phyloP scores from a whole-genome alignment of 192 early-diverging fungal species.

The Coemansia sp. region DNA sequence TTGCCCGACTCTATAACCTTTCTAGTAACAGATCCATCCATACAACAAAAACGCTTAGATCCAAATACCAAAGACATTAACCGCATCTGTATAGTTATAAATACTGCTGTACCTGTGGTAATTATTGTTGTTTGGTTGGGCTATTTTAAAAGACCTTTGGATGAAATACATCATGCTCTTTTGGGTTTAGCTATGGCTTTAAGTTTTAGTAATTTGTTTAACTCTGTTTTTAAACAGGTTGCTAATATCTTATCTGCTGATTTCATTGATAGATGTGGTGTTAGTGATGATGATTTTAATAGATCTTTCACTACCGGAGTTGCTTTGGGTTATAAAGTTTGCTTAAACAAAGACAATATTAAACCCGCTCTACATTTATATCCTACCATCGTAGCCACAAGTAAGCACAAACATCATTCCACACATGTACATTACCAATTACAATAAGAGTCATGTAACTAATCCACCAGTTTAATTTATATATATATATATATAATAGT shows the following conservation, averaged over 20 bases:
- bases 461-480: no score
- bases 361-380: slow-evolving; percentile 8
- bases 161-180: slow-evolving; percentile 24
- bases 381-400: no score
- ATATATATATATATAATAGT: slow-evolving; percentile 8
- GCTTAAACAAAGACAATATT: slow-evolving; percentile 11
- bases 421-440: no score
- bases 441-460: no score
- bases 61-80: slow-evolving; percentile 13
- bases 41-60: slow-evolving; percentile 24
- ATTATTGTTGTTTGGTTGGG: slow-evolving; percentile 38
- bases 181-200: slow-evolving; percentile 36
- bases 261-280: slow-evolving; percentile 27
- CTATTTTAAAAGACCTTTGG: slow-evolving; percentile 7
- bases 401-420: no score
- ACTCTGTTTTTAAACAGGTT: slow-evolving; percentile 22
- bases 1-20: slow-evolving; percentile 6
- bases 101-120: slow-evolving; percentile 24
- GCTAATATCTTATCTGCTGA: slow-evolving; percentile 6
- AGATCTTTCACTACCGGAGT: slow-evolving; percentile 10
- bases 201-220: slow-evolving; percentile 32
- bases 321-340: slow-evolving; percentile 14
- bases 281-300: slow-evolving; percentile 11
- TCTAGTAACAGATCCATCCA: slow-evolving; percentile 21
- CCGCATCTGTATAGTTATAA: slow-evolving; percentile 26